phyloP scores from a whole-genome alignment of 441 rosid species.

The Sinapis alba region DNA sequence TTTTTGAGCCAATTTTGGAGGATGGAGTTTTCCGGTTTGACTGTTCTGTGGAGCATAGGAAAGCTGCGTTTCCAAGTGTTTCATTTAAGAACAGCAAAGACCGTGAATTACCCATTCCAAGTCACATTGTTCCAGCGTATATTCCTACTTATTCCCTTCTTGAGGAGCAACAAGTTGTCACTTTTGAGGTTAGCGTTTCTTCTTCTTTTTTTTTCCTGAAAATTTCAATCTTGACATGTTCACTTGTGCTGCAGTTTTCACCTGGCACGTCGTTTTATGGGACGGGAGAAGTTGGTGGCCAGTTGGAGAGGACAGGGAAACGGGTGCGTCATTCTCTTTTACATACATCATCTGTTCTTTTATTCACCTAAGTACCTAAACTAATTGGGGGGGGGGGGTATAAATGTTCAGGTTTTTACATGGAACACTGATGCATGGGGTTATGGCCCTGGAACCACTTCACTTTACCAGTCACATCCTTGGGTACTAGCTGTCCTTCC shows the following conservation, averaged over 20 bases:
- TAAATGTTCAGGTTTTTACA: constrained; percentile 67
- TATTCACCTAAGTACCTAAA: neutral
- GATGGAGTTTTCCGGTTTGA: constrained; percentile 82
- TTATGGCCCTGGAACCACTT: constrained; percentile 83
- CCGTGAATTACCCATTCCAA: constrained; percentile 56
- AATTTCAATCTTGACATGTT: neutral
- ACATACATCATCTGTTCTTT: neutral
- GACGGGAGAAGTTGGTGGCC: constrained; percentile 97
- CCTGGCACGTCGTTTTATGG: constrained; percentile 88
- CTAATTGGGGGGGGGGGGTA: neutral
- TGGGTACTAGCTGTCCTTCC: constrained; percentile 93
- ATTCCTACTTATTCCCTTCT: constrained; percentile 52
- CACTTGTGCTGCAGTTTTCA: constrained; percentile 59
- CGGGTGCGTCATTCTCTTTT: constrained; percentile 53
- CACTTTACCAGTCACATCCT: constrained; percentile 98
- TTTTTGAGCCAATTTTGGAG: constrained; percentile 74
- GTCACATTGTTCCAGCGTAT: constrained; percentile 51
- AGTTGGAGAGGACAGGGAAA: constrained; percentile 91
- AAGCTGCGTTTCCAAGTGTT: constrained; percentile 67
- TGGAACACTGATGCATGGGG: constrained; percentile 97
- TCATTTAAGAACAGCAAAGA: constrained; percentile 63
- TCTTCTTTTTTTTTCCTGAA: neutral
- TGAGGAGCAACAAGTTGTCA: constrained; percentile 64
- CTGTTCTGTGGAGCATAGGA: constrained; percentile 59
- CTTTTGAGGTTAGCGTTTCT: constrained; percentile 56